Percentiles rank a stretch among this genome's conserved stretches.
Evolutionary conservation across 345 rosid species (phyloP).

Genomic region (Brassica nigra): DNA sequence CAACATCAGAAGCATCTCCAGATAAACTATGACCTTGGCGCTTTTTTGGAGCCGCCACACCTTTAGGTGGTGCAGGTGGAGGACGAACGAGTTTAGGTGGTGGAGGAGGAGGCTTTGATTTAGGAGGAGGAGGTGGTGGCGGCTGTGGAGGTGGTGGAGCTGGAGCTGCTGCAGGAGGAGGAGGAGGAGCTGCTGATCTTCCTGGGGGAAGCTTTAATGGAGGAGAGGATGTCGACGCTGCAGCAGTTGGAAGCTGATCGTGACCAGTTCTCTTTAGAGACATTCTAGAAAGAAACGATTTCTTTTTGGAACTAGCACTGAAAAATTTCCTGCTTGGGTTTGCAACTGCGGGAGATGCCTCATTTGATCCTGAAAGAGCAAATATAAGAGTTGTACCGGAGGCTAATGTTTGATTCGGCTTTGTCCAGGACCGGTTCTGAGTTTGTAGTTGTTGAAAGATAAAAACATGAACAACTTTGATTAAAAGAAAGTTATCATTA

Average conservation of each 20-base stretch:
- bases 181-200: conserved; percentile 45
- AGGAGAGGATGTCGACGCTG: conserved; percentile 36
- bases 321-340: conserved; percentile 38
- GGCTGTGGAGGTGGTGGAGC: conserved; percentile 43
- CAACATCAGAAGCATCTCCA: conserved; percentile 46
- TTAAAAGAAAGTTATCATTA: neutral
- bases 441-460: neutral
- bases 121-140: conserved; percentile 50
- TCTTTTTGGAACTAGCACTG: conserved; percentile 25
- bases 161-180: conserved; percentile 30
- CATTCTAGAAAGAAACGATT: conserved; percentile 36
- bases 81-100: conserved; percentile 50
- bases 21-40: conserved; percentile 40
- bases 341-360: conserved; percentile 46
- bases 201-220: conserved; percentile 53
- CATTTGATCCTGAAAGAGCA: conserved; percentile 61
- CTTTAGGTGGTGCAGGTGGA: conserved; percentile 52
- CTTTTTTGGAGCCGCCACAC: neutral
- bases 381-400: neutral
- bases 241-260: conserved; percentile 28
- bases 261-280: conserved; percentile 40
- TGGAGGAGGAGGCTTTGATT: conserved; percentile 64
- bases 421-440: too few species aligned
- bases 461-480: neutral
- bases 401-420: too few species aligned